Evolutionary conservation across 768 basidiomycete species (phyloP), one percentile per base, ranked within the genome.

Genomic region (Chlorophyllum brunneum): DNA sequence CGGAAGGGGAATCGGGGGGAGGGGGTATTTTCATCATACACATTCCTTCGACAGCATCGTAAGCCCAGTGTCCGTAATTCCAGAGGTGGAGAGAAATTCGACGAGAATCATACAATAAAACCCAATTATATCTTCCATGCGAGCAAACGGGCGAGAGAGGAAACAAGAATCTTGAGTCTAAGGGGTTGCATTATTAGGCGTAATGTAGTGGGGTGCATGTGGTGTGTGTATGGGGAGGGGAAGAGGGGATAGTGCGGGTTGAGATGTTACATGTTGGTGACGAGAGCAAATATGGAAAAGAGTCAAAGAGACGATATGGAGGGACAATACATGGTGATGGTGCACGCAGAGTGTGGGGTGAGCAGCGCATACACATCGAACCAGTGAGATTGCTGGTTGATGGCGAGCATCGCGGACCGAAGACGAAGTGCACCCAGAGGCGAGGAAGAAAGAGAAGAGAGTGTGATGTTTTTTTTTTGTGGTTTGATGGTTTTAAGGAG

Each of bases 401-500:
- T n/a, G n/a, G n/a, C n/a, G n/a, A n/a, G n/a, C n/a, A n/a, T n/a
- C n/a, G n/a, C n/a, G n/a, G n/a, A n/a, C n/a, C n/a, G n/a, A n/a
- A 24, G 24, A 24, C n/a, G 43, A 29, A 31, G 43, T 31, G 46
- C 38, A 46, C 36, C 50, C 50, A 34, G 41, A 26, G 11, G 16
- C 18, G n/a, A 26, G 41, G 23, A 33, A 51, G 36, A 54, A 40
- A 54, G 39, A 13, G 38, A 51, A 52, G 57, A 30, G 36, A 54
- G 15, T 34, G 16, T 50, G 55, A 56, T 44, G 52, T 44, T 39
- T 52, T 62, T 57, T 65, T 70, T 66, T 66, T 63, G 38, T 26
- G 53, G 49, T 63, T 70, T 68, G 60, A 40, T 57, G 42, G 54
- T 59, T 48, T 54, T 56, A 43, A 44, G 30, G 50, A 49, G 42